Base-by-base conservation (phyloP, 306 rosid species). In the Fragaria ananassa region DNA sequence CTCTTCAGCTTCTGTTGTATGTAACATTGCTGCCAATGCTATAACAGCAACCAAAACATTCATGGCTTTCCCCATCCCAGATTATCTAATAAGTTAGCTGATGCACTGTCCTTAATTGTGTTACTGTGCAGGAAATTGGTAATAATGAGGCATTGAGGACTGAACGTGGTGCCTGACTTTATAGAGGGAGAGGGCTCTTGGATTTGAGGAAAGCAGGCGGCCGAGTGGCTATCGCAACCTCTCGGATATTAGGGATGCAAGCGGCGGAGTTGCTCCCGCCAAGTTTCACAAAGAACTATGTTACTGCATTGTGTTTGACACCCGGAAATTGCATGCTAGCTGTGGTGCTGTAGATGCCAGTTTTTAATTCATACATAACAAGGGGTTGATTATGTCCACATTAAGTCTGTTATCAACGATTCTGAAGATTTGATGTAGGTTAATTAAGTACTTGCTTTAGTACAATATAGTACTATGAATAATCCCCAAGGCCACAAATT, bases 1-100 rank as follows among this genome's bases (percentile, higher is more conserved):
- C 21, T 87, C 86, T 1, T 41, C 76, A 31, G 84, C 89, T 74
- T 83, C 53, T 61, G 67, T 49, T 47, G 11, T 21, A 17, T 73
- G 64, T 19, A 75, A 66, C 19, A 70, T 50, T n/a, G 68, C 80
- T 14, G 21, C 71, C 79, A 63, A 70, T 35, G 64, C 60, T 19
- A 75, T 5, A 4, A 75, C 11, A 65, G 82, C 6, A 78, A 80
- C 65, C 1, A 58, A 10, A 44, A 44, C 17, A 14, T 66, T 80
- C 60, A 23, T 72, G 47, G 45, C 29, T 47, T 45, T 62, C 9
- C 11, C 58, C 60, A 47, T 54, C 35, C 2, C 31, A 7, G 34
- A 21, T 12, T 56, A 1, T 56, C 62, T 15, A 17, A 17, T 17
- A 1, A 56, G 10, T 19, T 56, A 37, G 41, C 41, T 5, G 41